A percentile compares a stretch with the other conserved stretches of the same genome.
Conservation (phyloP, 257 asterid genomes). For the Galeopsis tetrahit region DNA sequence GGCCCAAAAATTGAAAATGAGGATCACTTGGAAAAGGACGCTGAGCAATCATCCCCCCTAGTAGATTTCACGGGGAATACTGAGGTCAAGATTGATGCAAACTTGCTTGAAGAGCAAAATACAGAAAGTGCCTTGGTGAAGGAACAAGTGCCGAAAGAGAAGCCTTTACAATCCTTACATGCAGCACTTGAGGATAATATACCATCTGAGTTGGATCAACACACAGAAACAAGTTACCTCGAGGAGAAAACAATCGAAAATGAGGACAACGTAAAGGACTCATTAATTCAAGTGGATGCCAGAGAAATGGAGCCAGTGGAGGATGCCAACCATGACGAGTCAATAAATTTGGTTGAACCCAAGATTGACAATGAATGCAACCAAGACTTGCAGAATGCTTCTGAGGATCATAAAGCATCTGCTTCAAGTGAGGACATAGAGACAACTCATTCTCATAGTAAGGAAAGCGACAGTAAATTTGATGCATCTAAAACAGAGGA, state of each 20-base stretch:
- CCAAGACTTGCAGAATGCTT: conserved; percentile 30
- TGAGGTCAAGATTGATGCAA: conserved; percentile 25
- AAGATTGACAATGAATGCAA: conserved; percentile 15
- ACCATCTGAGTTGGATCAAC: conserved; percentile 34
- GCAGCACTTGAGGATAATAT: conserved; percentile 23
- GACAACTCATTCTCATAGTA: conserved; percentile 26
- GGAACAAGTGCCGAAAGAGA: conserved; percentile 29
- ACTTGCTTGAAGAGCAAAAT: conserved; percentile 21
- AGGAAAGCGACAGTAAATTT: conserved; percentile 15
- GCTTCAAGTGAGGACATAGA: conserved; percentile 30
- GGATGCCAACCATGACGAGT: conserved; percentile 24
- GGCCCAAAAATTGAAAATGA: conserved; percentile 29
- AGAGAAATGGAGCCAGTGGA: conserved; percentile 23
- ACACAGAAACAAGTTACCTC: conserved; percentile 28
- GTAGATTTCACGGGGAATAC: conserved; percentile 15
- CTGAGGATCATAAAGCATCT: conserved; percentile 27
- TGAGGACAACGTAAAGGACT: conserved; percentile 28
- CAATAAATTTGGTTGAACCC: conserved; percentile 23
- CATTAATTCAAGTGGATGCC: conserved; percentile 32
- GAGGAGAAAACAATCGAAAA: conserved; percentile 35
- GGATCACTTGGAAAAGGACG: conserved; percentile 32
- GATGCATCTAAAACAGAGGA: conserved; percentile 23
- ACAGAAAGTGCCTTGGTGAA: conserved; percentile 10
- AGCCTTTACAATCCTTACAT: conserved; percentile 23
- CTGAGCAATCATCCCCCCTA: conserved; percentile 24